Conservation (phyloP, 2,329 filamentous ascomycete genomes). For the Pyrenochaeta sp. region DNA sequence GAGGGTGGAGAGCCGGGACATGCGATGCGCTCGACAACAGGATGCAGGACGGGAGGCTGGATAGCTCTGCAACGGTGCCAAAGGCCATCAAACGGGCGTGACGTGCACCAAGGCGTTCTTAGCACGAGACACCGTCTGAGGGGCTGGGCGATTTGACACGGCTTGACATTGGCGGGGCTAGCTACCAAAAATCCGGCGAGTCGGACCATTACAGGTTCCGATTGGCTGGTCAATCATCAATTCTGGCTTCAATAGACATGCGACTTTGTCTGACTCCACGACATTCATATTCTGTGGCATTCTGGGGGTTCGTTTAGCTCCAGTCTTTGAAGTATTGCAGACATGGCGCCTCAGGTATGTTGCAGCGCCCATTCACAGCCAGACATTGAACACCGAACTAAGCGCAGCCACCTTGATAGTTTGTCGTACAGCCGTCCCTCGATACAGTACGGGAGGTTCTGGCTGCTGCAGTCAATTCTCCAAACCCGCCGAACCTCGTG, state of each 20-base stretch:
- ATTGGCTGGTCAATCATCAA: slow-evolving; percentile 21
- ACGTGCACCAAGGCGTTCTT: slow-evolving; percentile 11
- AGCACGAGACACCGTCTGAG: slow-evolving; percentile 2
- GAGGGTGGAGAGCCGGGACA: neutral
- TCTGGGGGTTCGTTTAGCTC: slow-evolving; percentile 1
- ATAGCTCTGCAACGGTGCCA: neutral
- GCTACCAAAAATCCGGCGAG: neutral
- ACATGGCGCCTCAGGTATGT: slow-evolving; percentile 40
- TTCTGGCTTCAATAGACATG: slow-evolving; percentile 23
- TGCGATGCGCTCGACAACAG: slow-evolving; percentile 13
- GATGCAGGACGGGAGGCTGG: neutral
- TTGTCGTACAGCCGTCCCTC: slow-evolving; percentile 66
- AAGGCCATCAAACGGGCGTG: slow-evolving; percentile 13
- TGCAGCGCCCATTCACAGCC: neutral
- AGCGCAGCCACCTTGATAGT: slow-evolving; percentile 47
- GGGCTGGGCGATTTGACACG: neutral
- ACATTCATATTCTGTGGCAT: neutral
- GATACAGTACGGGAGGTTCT: slow-evolving; percentile 67
- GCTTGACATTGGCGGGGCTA: neutral
- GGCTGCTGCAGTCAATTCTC: slow-evolving; percentile 58
- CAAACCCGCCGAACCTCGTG: slow-evolving; percentile 77
- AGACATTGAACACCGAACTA: slow-evolving; percentile 25
- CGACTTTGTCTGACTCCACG: slow-evolving; percentile 11
- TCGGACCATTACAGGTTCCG: slow-evolving; percentile 9
- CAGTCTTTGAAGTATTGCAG: slow-evolving; percentile 3